These are phyloP conservation scores for Pseudofabraea citricarpa DNA, from an alignment of 2,329 filamentous ascomycete genomes.

Conservation along the genomic window DNA sequence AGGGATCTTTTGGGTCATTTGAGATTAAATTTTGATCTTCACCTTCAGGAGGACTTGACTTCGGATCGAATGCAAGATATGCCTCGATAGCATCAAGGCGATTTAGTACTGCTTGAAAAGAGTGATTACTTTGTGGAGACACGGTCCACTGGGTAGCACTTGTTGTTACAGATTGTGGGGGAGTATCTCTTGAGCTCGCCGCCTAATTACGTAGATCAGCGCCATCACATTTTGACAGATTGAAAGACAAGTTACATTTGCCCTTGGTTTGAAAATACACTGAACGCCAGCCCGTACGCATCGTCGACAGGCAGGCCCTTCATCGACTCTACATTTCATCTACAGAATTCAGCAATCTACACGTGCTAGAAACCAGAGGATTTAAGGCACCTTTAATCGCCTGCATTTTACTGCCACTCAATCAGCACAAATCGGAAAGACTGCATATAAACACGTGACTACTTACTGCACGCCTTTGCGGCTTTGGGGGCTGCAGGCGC, in stretches of 20 bases:
- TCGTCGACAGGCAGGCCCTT: constrained; percentile 27
- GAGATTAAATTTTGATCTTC: constrained; percentile 11
- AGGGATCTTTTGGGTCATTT: constrained; percentile 14
- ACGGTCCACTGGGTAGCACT: constrained; percentile 3
- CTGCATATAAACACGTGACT: neutral
- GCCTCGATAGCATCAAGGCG: constrained; percentile 17
- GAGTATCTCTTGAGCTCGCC: constrained; percentile 12
- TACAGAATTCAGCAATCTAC: constrained; percentile 14
- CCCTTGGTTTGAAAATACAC: constrained; percentile 35
- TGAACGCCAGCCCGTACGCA: constrained; percentile 30
- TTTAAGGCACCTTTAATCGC: constrained; percentile 11
- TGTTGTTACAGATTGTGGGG: constrained; percentile 6
- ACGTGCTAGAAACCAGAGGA: too few relatives aligned
- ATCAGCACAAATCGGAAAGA: neutral
- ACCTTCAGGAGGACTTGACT: constrained; percentile 6
- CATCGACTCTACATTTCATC: constrained; percentile 34
- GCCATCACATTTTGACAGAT: constrained; percentile 2
- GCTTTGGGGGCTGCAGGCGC: neutral
- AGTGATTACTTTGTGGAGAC: constrained; percentile 10
- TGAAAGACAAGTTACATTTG: constrained; percentile 28
- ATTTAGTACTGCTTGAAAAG: constrained; percentile 12
- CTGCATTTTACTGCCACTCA: constrained; percentile 8
- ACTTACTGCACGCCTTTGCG: constrained; percentile 6
- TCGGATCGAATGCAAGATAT: constrained; percentile 10
- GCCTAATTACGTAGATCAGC: constrained; percentile 12